Percentiles rank a stretch among this genome's conserved stretches.
Conservation (phyloP, 768 basidiomycete species). For the Boletus sp. region DNA sequence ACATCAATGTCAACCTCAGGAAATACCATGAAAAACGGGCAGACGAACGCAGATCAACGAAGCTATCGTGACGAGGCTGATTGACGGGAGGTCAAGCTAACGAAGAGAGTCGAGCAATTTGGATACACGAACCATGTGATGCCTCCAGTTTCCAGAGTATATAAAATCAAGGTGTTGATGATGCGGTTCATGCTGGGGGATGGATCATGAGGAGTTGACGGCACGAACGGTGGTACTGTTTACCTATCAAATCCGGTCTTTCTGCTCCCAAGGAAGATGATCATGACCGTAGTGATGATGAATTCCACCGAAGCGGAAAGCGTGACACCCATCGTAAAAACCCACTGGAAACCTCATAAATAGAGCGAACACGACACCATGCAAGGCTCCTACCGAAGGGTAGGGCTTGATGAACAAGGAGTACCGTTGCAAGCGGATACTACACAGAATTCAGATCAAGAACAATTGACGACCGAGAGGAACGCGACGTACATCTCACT, state of each 20-base stretch:
- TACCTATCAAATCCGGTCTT: constrained; percentile 32
- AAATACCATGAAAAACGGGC: background rate
- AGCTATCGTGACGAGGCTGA: constrained; percentile 31
- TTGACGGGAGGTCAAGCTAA: background rate
- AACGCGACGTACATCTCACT: constrained; percentile 27
- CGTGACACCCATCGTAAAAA: constrained; percentile 31
- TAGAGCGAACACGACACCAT: background rate
- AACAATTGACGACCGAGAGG: accelerated
- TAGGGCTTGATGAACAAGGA: constrained; percentile 32
- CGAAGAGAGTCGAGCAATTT: background rate
- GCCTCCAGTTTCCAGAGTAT: constrained; percentile 51
- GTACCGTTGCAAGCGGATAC: constrained; percentile 27
- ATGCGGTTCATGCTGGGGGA: constrained; percentile 43
- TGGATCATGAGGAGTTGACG: background rate
- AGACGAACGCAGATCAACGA: constrained; percentile 32
- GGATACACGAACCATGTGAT: constrained; percentile 38
- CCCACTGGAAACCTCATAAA: constrained; percentile 21
- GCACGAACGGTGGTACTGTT: background rate
- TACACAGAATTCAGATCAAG: background rate
- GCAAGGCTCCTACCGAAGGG: constrained; percentile 18
- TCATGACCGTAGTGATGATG: constrained; percentile 31
- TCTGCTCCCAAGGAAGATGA: constrained; percentile 31
- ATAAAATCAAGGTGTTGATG: constrained; percentile 47
- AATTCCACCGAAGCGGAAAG: constrained; percentile 33
- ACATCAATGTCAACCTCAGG: background rate